Evolutionary conservation across 1,139 yeast genomes (phyloP), one percentile per base, ranked within the genome.

Genomic region (Taiozyma sp.): DNA sequence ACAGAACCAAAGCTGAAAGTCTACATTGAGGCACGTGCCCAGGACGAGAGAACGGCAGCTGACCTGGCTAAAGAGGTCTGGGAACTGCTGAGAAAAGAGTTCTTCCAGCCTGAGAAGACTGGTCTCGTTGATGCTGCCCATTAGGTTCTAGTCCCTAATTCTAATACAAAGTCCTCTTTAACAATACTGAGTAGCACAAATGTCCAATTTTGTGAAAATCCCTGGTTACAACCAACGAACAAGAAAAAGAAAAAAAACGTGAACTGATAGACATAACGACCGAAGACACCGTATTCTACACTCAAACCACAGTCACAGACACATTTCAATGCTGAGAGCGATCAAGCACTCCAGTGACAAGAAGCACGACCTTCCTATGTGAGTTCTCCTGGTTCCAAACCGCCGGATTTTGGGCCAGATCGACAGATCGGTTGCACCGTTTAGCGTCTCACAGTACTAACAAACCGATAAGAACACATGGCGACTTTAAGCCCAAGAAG

Each of bases 1-100:
- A 93, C 99, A 0, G 99, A 93, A 65, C 98, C 98, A 4, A 93
- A 93, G 63, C 72, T 93, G 55, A 93, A 93, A 67, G 88, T 91
- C 1, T 93, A 93, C 68, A 84, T 93, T 43, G 98, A 93, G 65
- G 96, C 95, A 0, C 69, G 68, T 42, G 77, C 88, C 0, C 52
- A 57, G 1, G 59, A 65, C 11, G 85, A 77, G 45, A 62, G 58
- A 2, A 60, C 65, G 6, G 88, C 97, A 0, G 54, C 60, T 2
- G 56, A 50, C 0, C 63, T 85, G 13, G 93, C 96, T 0, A 67
- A 68, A 13, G 68, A 71, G 30, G 85, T 89, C n/a, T 91, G 97
- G 97, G 68, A 73, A 6, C 63, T 75, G 1, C 68, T 91, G 44
- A 72, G 68, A 52, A 53, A 55, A 0, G 72, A 73, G 48, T 86